Percentiles rank a stretch among this genome's conserved stretches.
phyloP scores from a whole-genome alignment of 2,329 filamentous ascomycete genomes.

The Moelleriella libera region DNA sequence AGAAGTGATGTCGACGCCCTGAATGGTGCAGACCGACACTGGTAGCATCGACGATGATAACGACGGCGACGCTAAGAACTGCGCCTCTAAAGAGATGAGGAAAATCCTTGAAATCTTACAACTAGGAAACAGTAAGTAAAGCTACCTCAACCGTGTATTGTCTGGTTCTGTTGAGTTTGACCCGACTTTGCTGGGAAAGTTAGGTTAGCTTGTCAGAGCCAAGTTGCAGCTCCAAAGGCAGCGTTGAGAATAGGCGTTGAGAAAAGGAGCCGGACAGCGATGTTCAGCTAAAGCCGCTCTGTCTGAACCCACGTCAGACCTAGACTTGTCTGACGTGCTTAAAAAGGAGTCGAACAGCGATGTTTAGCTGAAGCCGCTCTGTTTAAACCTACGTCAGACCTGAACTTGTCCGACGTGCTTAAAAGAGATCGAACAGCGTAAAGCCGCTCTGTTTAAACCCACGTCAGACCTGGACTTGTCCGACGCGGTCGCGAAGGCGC shows the following conservation, averaged over 20 bases:
- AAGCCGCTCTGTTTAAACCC: slow-evolving; percentile 34
- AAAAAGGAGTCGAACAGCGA: slow-evolving; percentile 45
- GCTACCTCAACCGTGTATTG: slow-evolving; percentile 15
- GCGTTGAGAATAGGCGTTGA: slow-evolving; percentile 62
- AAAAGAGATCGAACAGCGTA: slow-evolving; percentile 45
- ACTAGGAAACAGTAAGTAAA: too few species aligned
- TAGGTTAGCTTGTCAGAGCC: slow-evolving; percentile 68
- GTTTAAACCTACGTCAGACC: slow-evolving; percentile 44
- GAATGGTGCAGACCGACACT: too few species aligned
- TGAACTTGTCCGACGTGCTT: slow-evolving; percentile 61
- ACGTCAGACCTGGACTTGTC: slow-evolving; percentile 56
- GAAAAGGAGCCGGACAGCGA: slow-evolving; percentile 60
- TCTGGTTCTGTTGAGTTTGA: slow-evolving; percentile 55
- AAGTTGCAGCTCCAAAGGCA: slow-evolving; percentile 70
- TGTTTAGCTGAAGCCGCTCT: slow-evolving; percentile 29
- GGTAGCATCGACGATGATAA: too few species aligned
- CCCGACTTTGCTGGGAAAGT: slow-evolving; percentile 74
- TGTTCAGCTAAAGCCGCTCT: slow-evolving; percentile 29
- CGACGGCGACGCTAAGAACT: too few species aligned
- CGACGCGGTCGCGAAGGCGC: slow-evolving; percentile 50
- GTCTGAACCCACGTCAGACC: slow-evolving; percentile 44
- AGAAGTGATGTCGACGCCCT: too few species aligned
- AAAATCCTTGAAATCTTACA: too few species aligned
- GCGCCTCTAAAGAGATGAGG: too few species aligned
- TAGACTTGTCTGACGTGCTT: slow-evolving; percentile 61